Evolutionary conservation across 352 stramenopile genomes (phyloP), one percentile per base, ranked within the genome.

Genomic region (Peronospora belbahrii): DNA sequence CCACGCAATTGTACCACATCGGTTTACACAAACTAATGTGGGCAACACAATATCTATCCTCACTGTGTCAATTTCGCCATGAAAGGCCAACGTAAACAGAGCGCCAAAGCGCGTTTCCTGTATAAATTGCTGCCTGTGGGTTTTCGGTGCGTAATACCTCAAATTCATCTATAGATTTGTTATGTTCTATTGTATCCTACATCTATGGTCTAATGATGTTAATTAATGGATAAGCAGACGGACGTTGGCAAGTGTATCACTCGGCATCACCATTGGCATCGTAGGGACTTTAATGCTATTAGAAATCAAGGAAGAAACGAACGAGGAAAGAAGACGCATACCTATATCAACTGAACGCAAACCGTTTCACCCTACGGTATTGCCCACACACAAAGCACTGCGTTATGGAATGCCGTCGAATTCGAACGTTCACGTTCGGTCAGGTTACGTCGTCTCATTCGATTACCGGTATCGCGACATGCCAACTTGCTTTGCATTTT

Each of bases 401-500:
- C 78, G 74, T 7, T 93, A 87, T 33, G 81, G 81, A 23, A 62
- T 61, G 2, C 81, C 81, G 3, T 93, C 81, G 2, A 57, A 62
- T 34, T 52, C 54, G 17, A 91, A 91, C 39, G 67, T 93, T 23
- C 71, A 77, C 28, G 70, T 87, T 22, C 78, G 78, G 13, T 70
- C 74, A 0, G 83, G 80, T 35, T 94, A 93, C 62, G 76, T 90
- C 32, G 70, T 88, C 17, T 82, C 78, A 5, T 95, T 91, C 51
- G 82, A 95, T 61, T 83, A 82, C 42, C 72, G 80, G 80, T 88
- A 43, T 14, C 14, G 36, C 36, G 20, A 31, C 6, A 20, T 8
- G 27, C 10, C 2, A 6, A 6, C 11, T 28, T 28, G 6, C 24
- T 11, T 28, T 28, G 7, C 11, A 28, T 22, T 13, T 10, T 39